phyloP scores from a whole-genome alignment of 139 green algal genomes.

The Eudorina sp. region DNA sequence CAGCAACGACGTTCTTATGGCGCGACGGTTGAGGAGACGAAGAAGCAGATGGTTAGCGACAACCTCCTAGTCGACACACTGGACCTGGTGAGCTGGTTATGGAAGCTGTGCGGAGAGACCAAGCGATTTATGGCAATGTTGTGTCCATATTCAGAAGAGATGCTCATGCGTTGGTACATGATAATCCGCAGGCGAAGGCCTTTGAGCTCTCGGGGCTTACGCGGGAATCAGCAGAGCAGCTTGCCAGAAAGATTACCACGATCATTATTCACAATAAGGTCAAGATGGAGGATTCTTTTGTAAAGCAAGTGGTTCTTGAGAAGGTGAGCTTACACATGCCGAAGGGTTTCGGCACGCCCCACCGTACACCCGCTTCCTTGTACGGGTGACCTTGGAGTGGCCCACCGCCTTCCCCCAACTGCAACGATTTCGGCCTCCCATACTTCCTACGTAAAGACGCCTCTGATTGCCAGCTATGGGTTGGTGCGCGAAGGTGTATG shows the following conservation, averaged over 20 bases:
- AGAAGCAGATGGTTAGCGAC: conserved; percentile 7
- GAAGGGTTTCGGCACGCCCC: too few relatives aligned
- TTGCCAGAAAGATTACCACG: conserved; percentile 79
- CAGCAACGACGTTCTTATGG: background rate
- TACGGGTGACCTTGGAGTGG: too few relatives aligned
- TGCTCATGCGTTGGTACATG: too few relatives aligned
- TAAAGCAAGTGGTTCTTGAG: conserved; percentile 77
- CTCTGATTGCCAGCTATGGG: too few relatives aligned
- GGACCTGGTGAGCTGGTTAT: conserved; percentile 40
- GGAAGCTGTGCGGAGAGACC: too few relatives aligned
- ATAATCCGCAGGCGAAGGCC: background rate
- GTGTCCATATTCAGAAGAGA: too few relatives aligned
- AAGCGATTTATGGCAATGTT: too few relatives aligned
- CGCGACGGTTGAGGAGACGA: conserved; percentile 16
- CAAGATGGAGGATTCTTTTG: conserved; percentile 80
- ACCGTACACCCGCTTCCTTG: too few relatives aligned
- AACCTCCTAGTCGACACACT: conserved; percentile 53
- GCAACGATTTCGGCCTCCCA: too few relatives aligned
- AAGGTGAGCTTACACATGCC: conserved; percentile 79
- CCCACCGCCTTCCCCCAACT: too few relatives aligned
- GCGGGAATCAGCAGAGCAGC: conserved; percentile 73
- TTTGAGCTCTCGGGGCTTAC: conserved; percentile 70
- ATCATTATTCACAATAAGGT: conserved; percentile 79
- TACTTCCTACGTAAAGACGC: too few relatives aligned
- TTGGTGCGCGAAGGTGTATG: too few relatives aligned